Base-by-base conservation (phyloP, 225 moss, liverwort and hornwort genomes). In the Lunularia cruciata region DNA sequence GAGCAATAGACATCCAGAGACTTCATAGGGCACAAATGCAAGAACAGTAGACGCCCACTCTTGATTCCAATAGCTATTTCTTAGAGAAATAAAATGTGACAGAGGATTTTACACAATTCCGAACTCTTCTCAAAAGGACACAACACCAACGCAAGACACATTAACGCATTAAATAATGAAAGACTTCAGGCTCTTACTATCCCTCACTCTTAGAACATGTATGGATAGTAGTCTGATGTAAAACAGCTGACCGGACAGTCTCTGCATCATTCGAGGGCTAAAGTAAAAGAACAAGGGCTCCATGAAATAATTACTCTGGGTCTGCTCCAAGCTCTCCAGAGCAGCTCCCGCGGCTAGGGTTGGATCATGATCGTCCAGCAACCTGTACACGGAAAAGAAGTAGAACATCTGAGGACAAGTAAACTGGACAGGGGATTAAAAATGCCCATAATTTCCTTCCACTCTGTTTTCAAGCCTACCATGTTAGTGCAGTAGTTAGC, bases 261-360 rank as follows among this genome's bases (percentile, higher is more conserved):
- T 19, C 28, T 37, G 7, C 26, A 42, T 34, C 22, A 71, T 27
- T 31, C 13, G 54, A 62, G 10, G 22, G 55, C 49, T 42, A 46
- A 45, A 46, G 22, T 37, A 47, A 57, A 56, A 43, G 33, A 14
- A 63, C 47, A n/a, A n/a, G n/a, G n/a, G n/a, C n/a, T n/a, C n/a
- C n/a, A n/a, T n/a, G n/a, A n/a, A n/a, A n/a, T n/a, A n/a, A n/a
- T 72, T 77, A 78, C 78, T 48, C 60, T 28, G 47, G 35, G 51
- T 23, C 62, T 73, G 73, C 73, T 55, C 55, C 56, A 42, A 73
- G 37, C 23, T 23, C 30, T 69, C 49, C 20, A 70, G 39, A 73
- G 73, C 34, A 64, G 69, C 57, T 22, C 40, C 40, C 38, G n/a
- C n/a, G 27, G 9, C 42, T 33, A 20, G 34, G 57, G 68, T 60